These are phyloP conservation scores for Aspergillus mulundensis DNA, from an alignment of 495 filamentous ascomycete genomes.

Conservation along the genomic window DNA sequence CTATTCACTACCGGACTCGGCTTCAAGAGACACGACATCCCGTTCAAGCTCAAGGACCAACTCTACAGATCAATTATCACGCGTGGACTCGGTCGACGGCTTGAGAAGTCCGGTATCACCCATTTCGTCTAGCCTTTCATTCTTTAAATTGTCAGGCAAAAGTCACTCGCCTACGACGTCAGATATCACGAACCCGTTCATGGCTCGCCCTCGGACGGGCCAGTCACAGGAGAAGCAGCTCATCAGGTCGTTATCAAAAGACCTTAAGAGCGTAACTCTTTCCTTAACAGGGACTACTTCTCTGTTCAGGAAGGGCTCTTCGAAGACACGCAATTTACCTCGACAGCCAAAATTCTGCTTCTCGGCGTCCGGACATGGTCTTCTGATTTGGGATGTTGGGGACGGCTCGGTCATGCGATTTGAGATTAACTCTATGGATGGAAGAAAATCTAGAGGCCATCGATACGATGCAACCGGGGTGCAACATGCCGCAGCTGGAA, in stretches of 20 bases:
- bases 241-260: constrained; percentile 17
- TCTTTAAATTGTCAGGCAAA: constrained; percentile 18
- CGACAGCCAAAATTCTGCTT: constrained; percentile 21
- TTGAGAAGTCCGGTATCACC: constrained; percentile 18
- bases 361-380: constrained; percentile 18
- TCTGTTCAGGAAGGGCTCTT: constrained; percentile 15
- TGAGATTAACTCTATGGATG: constrained; percentile 9
- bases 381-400: constrained; percentile 23
- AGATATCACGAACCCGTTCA: constrained; percentile 7
- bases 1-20: constrained; percentile 14
- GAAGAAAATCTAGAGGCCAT: constrained; percentile 14
- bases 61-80: constrained; percentile 24
- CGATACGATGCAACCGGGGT: constrained; percentile 24
- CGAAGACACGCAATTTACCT: constrained; percentile 15
- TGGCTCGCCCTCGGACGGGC: constrained; percentile 9
- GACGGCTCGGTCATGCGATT: constrained; percentile 23
- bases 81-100: constrained; percentile 12
- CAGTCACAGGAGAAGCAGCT: constrained; percentile 17
- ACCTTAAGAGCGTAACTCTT: constrained; percentile 19
- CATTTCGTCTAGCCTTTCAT: neutral
- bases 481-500: constrained; percentile 21
- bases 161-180: constrained; percentile 8
- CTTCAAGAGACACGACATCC: constrained; percentile 19
- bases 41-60: constrained; percentile 24
- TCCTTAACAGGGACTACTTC: constrained; percentile 16